A percentile compares a stretch with the other conserved stretches of the same genome.
Evolutionary conservation across 2,329 filamentous ascomycete species (phyloP).

Genomic region (Dothiorella sarmentorum): DNA sequence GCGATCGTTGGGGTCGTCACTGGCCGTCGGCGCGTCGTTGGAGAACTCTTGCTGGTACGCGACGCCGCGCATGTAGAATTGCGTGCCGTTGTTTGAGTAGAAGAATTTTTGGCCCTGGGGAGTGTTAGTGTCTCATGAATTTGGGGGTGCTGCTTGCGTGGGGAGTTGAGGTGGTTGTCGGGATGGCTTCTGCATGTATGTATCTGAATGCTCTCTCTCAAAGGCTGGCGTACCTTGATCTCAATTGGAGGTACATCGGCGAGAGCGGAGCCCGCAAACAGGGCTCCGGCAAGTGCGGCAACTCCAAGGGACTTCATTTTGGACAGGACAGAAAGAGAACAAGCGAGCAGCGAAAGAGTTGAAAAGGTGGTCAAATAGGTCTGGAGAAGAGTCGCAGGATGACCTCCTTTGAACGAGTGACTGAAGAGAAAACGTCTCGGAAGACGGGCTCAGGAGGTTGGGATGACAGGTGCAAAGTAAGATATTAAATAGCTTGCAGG

Average conservation of each 20-base stretch:
- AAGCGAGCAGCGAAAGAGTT: background rate
- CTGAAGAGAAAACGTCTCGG: background rate
- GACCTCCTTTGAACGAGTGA: background rate
- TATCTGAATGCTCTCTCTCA: too few species aligned
- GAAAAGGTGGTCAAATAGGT: background rate
- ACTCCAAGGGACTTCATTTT: slow-evolving; percentile 55
- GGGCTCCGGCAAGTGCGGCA: slow-evolving; percentile 50
- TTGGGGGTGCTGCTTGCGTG: too few species aligned
- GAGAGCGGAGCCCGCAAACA: slow-evolving; percentile 48
- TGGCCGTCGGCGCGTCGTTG: slow-evolving; percentile 48
- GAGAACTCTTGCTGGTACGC: slow-evolving; percentile 83
- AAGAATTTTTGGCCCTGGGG: slow-evolving; percentile 78
- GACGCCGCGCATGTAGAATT: slow-evolving; percentile 80
- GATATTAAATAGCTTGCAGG: background rate
- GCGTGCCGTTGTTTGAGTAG: slow-evolving; percentile 73
- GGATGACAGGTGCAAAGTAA: background rate
- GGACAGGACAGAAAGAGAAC: slow-evolving; percentile 22
- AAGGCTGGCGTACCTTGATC: slow-evolving; percentile 58
- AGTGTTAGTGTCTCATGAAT: slow-evolving; percentile 16
- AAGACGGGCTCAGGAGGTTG: slow-evolving; percentile 5
- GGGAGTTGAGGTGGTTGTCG: too few species aligned
- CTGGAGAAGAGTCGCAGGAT: too few species aligned
- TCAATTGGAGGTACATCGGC: slow-evolving; percentile 59
- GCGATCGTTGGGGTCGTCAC: slow-evolving; percentile 45
- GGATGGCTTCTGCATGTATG: too few species aligned